Conservation (phyloP, 129 eudicot genomes). For the Apium graveolens region DNA sequence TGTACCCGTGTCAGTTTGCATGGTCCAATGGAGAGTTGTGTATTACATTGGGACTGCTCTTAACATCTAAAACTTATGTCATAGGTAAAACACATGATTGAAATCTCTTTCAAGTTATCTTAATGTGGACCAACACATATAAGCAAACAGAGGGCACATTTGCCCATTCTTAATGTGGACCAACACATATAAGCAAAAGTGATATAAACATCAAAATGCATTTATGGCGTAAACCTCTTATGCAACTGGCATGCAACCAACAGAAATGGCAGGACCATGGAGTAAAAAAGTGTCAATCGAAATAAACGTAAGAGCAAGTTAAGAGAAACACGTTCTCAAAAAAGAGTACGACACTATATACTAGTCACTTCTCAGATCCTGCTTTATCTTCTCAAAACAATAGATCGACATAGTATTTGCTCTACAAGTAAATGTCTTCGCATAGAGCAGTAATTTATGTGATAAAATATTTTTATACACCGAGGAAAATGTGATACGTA, state of each 20-base stretch:
- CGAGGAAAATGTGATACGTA: neutral
- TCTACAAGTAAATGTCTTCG: neutral
- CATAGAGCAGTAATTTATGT: neutral
- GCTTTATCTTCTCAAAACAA: neutral
- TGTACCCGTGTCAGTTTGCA: too few species aligned
- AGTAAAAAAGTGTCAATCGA: too few species aligned
- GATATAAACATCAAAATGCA: neutral
- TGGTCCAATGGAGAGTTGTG: too few species aligned
- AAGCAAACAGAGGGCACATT: neutral
- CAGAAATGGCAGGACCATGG: neutral
- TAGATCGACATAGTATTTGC: neutral
- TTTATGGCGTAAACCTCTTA: neutral
- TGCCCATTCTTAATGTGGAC: neutral
- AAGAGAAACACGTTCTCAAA: too few species aligned
- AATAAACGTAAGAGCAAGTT: neutral
- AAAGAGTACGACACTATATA: too few species aligned
- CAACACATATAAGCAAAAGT: neutral
- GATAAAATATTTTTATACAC: neutral
- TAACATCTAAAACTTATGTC: neutral
- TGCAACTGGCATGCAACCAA: neutral
- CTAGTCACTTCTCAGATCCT: neutral
- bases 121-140: too few species aligned
- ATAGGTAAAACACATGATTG: neutral
- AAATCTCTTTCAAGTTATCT: conserved; percentile 2
- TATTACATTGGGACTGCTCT: too few species aligned